Evolutionary conservation across 768 basidiomycete genomes (phyloP).

Genomic region (Coprinopsis marcescibilis): DNA sequence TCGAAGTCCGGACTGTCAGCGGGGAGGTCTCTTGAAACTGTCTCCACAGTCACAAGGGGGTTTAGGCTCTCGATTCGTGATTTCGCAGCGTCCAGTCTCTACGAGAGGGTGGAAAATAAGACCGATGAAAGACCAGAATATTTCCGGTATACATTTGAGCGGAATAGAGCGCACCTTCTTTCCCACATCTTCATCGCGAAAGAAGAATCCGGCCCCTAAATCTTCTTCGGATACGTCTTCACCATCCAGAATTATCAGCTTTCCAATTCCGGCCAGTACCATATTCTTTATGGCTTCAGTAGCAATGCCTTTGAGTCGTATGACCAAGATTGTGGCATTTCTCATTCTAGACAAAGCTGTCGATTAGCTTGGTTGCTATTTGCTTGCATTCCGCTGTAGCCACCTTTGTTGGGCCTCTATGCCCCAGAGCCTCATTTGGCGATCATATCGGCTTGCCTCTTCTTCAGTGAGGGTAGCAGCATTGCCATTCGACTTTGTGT

Average conservation of each 20-base stretch:
- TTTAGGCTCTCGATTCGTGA: constrained; percentile 85
- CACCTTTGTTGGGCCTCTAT: constrained; percentile 95
- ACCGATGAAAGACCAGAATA: constrained; percentile 37
- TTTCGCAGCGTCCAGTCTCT: constrained; percentile 86
- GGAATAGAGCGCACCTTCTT: constrained; percentile 46
- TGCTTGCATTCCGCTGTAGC: too few relatives aligned
- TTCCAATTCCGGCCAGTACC: constrained; percentile 93
- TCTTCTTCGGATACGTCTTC: constrained; percentile 77
- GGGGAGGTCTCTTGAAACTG: constrained; percentile 44
- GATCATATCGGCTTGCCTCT: constrained; percentile 79
- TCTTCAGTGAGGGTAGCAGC: constrained; percentile 56
- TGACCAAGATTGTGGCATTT: constrained; percentile 82
- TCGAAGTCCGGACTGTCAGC: constrained; percentile 51
- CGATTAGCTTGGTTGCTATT: too few relatives aligned
- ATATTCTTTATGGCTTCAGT: constrained; percentile 97
- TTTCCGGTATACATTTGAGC: constrained; percentile 22
- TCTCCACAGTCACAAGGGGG: constrained; percentile 81
- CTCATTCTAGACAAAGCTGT: too few relatives aligned
- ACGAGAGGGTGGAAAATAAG: constrained; percentile 17
- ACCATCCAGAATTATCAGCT: constrained; percentile 77
- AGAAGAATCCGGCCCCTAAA: constrained; percentile 90
- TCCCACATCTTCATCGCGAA: constrained; percentile 89
- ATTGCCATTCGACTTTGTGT: not conserved
- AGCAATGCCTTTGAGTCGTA: constrained; percentile 76
- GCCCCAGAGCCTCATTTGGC: constrained; percentile 97